These are phyloP conservation scores for Selenicereus undatus DNA, from an alignment of 148 eudicot genomes.

Conservation along the genomic window DNA sequence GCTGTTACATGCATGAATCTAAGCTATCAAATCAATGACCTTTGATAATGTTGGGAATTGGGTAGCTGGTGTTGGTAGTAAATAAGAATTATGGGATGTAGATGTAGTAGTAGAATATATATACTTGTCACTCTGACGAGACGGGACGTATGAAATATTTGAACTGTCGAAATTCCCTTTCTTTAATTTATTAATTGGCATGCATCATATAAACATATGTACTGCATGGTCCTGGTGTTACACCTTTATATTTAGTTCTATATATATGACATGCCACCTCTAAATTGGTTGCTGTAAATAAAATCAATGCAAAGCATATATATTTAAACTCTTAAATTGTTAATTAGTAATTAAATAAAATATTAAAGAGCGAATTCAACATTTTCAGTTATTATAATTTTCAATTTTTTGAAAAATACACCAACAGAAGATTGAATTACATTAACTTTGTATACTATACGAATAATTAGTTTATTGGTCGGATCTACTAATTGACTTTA, in stretches of 20 bases:
- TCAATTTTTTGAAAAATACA: no score
- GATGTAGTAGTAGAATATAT: not conserved
- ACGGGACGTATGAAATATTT: slow-evolving; percentile 1
- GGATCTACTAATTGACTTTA: no score
- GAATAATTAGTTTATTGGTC: no score
- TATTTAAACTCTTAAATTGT: no score
- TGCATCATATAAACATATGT: not conserved
- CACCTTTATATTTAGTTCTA: not conserved
- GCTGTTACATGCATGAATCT: not conserved
- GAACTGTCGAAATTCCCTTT: slow-evolving; percentile 14
- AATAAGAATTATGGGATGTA: not conserved
- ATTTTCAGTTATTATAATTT: no score
- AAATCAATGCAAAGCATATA: not conserved
- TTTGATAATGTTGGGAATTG: not conserved
- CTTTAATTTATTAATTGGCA: not conserved
- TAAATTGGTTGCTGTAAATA: not conserved
- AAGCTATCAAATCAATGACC: slow-evolving; percentile 13
- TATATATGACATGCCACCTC: slow-evolving; percentile 10
- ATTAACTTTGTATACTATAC: no score
- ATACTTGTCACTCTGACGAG: slow-evolving; percentile 12
- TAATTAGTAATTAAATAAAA: no score
- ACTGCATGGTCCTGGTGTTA: slow-evolving; percentile 7
- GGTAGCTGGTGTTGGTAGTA: not conserved
- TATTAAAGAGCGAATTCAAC: no score
- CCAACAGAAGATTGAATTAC: no score